Base-by-base conservation (phyloP, 2,329 filamentous ascomycete species). In the Penicillium sp. region DNA sequence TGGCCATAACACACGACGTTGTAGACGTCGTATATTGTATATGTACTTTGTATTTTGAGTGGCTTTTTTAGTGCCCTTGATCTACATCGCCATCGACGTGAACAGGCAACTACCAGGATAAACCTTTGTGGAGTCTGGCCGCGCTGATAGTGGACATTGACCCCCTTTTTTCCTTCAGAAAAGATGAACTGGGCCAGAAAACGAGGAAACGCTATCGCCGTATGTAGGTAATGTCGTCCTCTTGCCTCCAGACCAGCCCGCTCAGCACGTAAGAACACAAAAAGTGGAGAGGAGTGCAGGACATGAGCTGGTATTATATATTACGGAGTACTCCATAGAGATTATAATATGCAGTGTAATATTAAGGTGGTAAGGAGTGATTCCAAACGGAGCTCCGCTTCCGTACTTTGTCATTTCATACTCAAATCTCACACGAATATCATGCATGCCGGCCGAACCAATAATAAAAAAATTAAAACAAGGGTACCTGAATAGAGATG, bases 401-500 rank as follows among this genome's bases (percentile, higher is more conserved):
- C 29, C 11, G 25, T 49, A 21, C 9, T 40, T 50, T 25, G 31
- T 15, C 41, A 27, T 15, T 13, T n/a, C 15, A 16, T 27, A 40
- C 19, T 40, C 38, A 23, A 55, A 36, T 36, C 36, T 43, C 34
- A 13, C 41, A 56, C 19, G 25, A 34, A 52, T 34, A 39, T 47
- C 39, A 57, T 62, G 61, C 58, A 58, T 53, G 11, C 16, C 43
- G 36, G 43, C 27, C n/a, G 31, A 36, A 45, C 31, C 31, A 36
- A 36, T 19, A 21, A 34, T 0, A 33, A 13, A 21, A 33, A 25
- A 16, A 31, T 6, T 16, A 43, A 36, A 36, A 53, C 40, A 59
- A 63, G 50, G 59, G 61, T 62, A 65, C 60, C 63, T 63, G 62
- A 65, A 58, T 61, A 55, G 64, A 60, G 7, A 34, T 29, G 57